phyloP scores from a whole-genome alignment of 306 rosid species.

The Mimosa pudica region DNA sequence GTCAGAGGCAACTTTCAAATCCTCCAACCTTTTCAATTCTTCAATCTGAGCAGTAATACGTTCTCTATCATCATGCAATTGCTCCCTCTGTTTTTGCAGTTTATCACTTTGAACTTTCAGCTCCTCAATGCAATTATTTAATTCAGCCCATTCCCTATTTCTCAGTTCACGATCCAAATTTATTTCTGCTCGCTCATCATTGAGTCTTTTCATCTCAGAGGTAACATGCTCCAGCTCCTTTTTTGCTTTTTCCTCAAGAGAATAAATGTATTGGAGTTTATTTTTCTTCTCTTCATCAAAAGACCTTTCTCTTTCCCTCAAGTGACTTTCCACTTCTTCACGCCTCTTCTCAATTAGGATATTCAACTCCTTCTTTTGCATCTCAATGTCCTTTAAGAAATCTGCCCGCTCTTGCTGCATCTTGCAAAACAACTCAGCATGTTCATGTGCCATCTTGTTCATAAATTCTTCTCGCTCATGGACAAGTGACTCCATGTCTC shows the following conservation, averaged over 20 bases:
- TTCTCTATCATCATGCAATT: conserved; percentile 82
- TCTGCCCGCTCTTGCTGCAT: conserved; percentile 90
- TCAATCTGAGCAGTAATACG: conserved; percentile 73
- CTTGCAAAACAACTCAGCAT: conserved; percentile 82
- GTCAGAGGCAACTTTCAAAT: conserved; percentile 67
- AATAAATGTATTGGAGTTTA: conserved; percentile 59
- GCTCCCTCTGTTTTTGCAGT: conserved; percentile 80
- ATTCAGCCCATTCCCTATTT: conserved; percentile 90
- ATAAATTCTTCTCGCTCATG: conserved; percentile 81
- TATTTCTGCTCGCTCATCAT: conserved; percentile 74
- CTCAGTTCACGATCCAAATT: conserved; percentile 83
- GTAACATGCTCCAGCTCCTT: conserved; percentile 79
- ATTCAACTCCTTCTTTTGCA: conserved; percentile 71
- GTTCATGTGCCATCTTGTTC: conserved; percentile 82
- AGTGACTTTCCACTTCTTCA: conserved; percentile 82
- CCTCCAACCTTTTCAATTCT: conserved; percentile 69
- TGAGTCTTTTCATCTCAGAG: conserved; percentile 76
- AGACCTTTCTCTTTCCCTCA: conserved; percentile 66
- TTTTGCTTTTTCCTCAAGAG: conserved; percentile 69
- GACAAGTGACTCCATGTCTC: conserved; percentile 64
- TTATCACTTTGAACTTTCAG: conserved; percentile 88
- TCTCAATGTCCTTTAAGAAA: conserved; percentile 76
- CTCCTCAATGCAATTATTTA: conserved; percentile 78
- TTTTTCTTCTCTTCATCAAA: conserved; percentile 82
- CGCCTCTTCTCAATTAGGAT: conserved; percentile 83